phyloP scores from a whole-genome alignment of 176 grass and related monocot species.

The Tillandsia leiboldiana region DNA sequence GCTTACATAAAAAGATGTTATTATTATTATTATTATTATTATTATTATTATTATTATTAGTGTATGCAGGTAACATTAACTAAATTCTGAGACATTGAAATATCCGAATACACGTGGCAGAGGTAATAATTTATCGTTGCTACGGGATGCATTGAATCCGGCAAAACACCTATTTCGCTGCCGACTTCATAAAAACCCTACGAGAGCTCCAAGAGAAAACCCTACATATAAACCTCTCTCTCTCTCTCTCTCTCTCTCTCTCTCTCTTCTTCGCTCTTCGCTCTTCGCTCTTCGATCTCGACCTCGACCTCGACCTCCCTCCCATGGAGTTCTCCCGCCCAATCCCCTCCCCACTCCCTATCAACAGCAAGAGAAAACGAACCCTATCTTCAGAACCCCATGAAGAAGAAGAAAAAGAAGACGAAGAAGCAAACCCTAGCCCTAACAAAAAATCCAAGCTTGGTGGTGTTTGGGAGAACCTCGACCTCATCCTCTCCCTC shows the following conservation, averaged over 20 bases:
- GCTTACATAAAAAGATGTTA: too few species aligned
- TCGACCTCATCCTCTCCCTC: conserved; percentile 71
- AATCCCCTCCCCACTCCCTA: neutral
- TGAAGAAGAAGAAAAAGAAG: neutral
- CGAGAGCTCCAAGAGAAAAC: too few species aligned
- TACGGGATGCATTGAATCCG: too few species aligned
- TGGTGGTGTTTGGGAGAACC: conserved; percentile 39
- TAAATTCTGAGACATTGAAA: too few species aligned
- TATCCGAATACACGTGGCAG: too few species aligned
- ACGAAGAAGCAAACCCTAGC: neutral
- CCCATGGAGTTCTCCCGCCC: neutral
- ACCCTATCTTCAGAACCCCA: neutral
- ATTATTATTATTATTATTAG: too few species aligned
- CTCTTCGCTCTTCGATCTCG: neutral
- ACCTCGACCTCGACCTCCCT: neutral
- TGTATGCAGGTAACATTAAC: too few species aligned
- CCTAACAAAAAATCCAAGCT: conserved; percentile 2
- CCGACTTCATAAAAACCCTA: too few species aligned
- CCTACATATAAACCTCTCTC: neutral
- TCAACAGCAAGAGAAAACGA: conserved; percentile 2
- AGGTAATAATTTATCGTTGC: too few species aligned
- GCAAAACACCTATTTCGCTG: too few species aligned
- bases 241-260: neutral
- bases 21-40: too few species aligned
- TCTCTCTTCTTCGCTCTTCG: neutral